phyloP scores from a whole-genome alignment of 2,329 filamentous ascomycete species.

The Fusarium sterilihyphosum region DNA sequence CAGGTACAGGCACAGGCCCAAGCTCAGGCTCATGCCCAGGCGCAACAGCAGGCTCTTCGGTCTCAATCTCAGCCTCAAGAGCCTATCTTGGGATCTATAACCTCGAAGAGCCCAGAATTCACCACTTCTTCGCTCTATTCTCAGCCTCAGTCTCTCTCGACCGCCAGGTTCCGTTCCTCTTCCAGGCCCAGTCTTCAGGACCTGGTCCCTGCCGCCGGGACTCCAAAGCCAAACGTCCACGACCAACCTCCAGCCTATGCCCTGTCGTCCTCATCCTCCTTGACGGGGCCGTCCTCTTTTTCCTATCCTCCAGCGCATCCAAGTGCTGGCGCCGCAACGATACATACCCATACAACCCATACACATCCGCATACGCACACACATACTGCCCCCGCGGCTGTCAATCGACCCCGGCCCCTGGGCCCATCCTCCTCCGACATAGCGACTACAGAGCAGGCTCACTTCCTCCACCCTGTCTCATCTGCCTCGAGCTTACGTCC shows the following conservation, averaged over 20 bases:
- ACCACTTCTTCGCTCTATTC: conserved; percentile 5
- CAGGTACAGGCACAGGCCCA: conserved; percentile 19
- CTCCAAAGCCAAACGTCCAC: conserved; percentile 14
- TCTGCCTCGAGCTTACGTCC: conserved; percentile 39
- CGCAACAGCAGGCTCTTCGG: conserved; percentile 20
- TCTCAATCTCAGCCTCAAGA: conserved; percentile 31
- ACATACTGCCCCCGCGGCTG: conserved; percentile 18
- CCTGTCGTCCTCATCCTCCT: conserved; percentile 30
- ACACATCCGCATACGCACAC: not conserved
- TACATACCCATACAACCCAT: conserved; percentile 9
- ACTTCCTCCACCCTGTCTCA: conserved; percentile 36
- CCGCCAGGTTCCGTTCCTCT: conserved; percentile 35
- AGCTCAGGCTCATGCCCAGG: conserved; percentile 1
- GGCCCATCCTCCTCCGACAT: conserved; percentile 38
- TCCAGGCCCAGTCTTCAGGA: conserved; percentile 38
- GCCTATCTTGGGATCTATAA: not conserved
- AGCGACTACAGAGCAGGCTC: conserved; percentile 31
- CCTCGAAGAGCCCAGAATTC: conserved; percentile 5
- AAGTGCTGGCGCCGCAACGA: conserved; percentile 10
- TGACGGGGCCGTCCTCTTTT: conserved; percentile 30
- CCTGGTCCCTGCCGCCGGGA: conserved; percentile 28
- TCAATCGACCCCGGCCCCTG: conserved; percentile 35
- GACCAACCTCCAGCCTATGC: conserved; percentile 30
- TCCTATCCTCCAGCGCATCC: conserved; percentile 32
- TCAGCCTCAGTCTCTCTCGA: conserved; percentile 26